Base-by-base conservation (phyloP, 176 grass and related monocot genomes). In the Calamus simplicifolius region DNA sequence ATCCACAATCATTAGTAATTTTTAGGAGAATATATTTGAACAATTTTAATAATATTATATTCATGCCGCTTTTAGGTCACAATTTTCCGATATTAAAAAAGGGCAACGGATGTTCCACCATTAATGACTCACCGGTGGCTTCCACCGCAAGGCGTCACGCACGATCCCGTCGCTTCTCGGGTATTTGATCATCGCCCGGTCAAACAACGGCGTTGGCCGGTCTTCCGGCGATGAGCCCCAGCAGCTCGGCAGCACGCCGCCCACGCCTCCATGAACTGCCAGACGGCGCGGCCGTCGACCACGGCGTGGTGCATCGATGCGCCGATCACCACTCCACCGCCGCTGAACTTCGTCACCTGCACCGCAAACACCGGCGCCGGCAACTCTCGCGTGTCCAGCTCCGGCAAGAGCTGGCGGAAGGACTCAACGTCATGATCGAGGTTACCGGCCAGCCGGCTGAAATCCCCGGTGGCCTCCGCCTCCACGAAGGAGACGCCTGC, bases 221-320 rank as follows among this genome's bases (percentile, higher is more conserved):
- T 23, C 21, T 23, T 23, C 21, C 21, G 21, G 21, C 21, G 21
- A 23, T 23, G 30, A 7, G 18, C 25, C 28, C 35, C 8, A 5
- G 50, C 59, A 16, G 16, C 75, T 17, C 57, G 62, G 18, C 75
- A 64, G n/a, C 68, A 64, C 49, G 16, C 19, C 26, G 80, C 63
- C 73, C 85, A 88, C 14, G 71, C 73, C 5, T 48, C 64, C 58
- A 83, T 43, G 57, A 88, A 88, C 57, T 15, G 29, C 84, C 84
- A 87, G 18, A 87, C 35, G 2, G 74, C 55, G 6, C 54, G 58
- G 2, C 85, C 85, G 58, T 88, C 85, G 6, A 57, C 77, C 8
- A 54, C 70, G 27, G 71, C 43, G 54, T 88, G 80, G 35, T 30
- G 71, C 14, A 76, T 16, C 54, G 75, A 53, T 16, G 75, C 69